Evolutionary conservation across 257 asterid genomes (phyloP), one percentile per base, ranked within the genome.

Genomic region (Solanum bukasovii): DNA sequence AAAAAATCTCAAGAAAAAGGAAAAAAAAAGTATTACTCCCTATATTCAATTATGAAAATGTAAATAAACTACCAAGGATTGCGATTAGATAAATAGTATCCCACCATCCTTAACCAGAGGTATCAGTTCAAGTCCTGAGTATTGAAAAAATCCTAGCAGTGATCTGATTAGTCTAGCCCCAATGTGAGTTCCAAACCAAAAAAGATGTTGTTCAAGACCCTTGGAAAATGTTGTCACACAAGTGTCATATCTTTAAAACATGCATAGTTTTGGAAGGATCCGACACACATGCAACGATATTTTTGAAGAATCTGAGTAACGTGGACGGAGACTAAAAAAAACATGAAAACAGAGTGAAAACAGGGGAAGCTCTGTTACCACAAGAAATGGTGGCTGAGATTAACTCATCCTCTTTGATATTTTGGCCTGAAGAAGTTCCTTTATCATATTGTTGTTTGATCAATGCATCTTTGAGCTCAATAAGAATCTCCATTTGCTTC

Each of bases 401-500:
- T 7, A 95, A 94, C 31, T 91, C 92, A 33, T 96, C 98, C 83
- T 95, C 98, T 84, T 89, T 92, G 7, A 86, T 89, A 16, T 90
- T 93, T 42, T 89, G 94, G 23, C 90, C 86, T 40, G 89, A 90
- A 90, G 87, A 34, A 59, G 34, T 81, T 73, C 88, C 93, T 81
- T 91, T 90, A 49, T 79, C 92, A 6, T 52, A 92, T 1, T 90
- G 91, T 12, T 93, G 91, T 61, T 84, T 87, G 52, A 74, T 74
- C 12, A 95, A 83, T 6, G 92, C 94, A 21, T 89, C 91, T 86
- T 96, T 94, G 12, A 96, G 96, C 87, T 95, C 94, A 37, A 90
- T 35, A 46, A 96, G 99, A 38, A 95, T 91, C 89, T 95, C 97
- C 95, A 95, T 89, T 91, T 96, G 99, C 31, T 94, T 93, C 94